A percentile compares a stretch with the other conserved stretches of the same genome.
phyloP scores from a whole-genome alignment of 129 eudicot species.

The Lonicera japonica region DNA sequence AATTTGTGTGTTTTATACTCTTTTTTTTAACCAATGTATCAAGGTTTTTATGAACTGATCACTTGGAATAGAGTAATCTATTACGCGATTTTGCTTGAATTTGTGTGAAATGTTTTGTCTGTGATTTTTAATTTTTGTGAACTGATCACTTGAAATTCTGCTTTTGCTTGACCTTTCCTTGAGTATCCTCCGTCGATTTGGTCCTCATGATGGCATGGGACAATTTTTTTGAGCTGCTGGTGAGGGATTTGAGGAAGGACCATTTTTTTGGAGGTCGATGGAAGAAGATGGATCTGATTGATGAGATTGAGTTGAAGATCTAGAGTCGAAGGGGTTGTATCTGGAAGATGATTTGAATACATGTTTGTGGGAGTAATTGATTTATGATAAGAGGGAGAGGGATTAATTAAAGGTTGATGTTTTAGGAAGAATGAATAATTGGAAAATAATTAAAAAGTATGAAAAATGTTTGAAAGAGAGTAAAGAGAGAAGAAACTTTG shows the following conservation, averaged over 20 bases:
- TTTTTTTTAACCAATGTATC: too few relatives aligned
- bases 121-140: too few relatives aligned
- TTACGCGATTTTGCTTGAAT: too few relatives aligned
- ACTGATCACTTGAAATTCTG: conserved; percentile 54
- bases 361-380: not conserved
- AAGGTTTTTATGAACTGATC: too few relatives aligned
- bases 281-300: conserved; percentile 70
- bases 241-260: conserved; percentile 12
- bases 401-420: not conserved
- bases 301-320: conserved; percentile 38
- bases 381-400: not conserved
- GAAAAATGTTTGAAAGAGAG: too few relatives aligned
- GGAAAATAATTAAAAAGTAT: too few relatives aligned
- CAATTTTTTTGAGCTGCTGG: conserved; percentile 1
- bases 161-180: conserved; percentile 12
- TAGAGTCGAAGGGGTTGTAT: conserved; percentile 31
- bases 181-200: conserved; percentile 14
- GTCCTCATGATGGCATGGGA: conserved; percentile 25
- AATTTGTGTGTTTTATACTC: too few relatives aligned
- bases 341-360: conserved; percentile 42
- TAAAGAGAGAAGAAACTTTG: too few relatives aligned
- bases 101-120: too few relatives aligned
- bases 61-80: too few relatives aligned
- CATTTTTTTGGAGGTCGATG: conserved; percentile 24
- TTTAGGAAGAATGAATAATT: too few relatives aligned